Base-by-base conservation (phyloP, 2,329 filamentous ascomycete genomes). In the Nemania diffusa region DNA sequence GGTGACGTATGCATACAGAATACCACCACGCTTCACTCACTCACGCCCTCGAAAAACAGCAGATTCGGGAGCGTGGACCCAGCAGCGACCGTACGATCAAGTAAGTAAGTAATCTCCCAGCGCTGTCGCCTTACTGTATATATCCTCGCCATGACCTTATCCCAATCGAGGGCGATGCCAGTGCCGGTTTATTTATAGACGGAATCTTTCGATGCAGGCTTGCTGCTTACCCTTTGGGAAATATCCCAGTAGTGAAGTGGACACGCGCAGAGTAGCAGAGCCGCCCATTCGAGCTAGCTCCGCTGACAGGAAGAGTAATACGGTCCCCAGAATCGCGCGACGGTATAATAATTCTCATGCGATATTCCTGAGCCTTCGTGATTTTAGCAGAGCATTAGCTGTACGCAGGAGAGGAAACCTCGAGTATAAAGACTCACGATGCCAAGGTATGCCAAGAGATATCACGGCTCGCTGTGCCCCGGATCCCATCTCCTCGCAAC, bases 381-480 rank as follows among this genome's bases (percentile, higher is more conserved):
- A 34, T 5, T 34, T 5, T 34, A 5, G 32, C 32, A 34, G 32
- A 13, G 15, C 20, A 5, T 24, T 24, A 22, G 5, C n/a, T 3
- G 17, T 3, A 8, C 4, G 20, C 17, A n/a, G n/a, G 40, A 44
- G 42, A 9, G n/a, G 42, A n/a, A 8, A 22, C 3, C 5, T 6
- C 11, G 42, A 22, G n/a, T 56, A 56, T 56, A 42, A 42, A 42
- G 34, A 8, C 3, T 1, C 11, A 34, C 11, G 53, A n/a, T 42
- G 53, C 53, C 53, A 56, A 56, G 53, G 20, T 56, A 13, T 26
- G 53, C 53, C 53, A 56, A 56, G 53, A 42, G 53, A 42, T 56
- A 27, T 42, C 20, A 20, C 32, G 17, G 51, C 29, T 34, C n/a
- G n/a, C 27, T 40, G 3, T 40, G n/a, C n/a, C 42, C n/a, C 22